phyloP scores from a whole-genome alignment of 345 rosid genomes.

The Syzygium oleosum region DNA sequence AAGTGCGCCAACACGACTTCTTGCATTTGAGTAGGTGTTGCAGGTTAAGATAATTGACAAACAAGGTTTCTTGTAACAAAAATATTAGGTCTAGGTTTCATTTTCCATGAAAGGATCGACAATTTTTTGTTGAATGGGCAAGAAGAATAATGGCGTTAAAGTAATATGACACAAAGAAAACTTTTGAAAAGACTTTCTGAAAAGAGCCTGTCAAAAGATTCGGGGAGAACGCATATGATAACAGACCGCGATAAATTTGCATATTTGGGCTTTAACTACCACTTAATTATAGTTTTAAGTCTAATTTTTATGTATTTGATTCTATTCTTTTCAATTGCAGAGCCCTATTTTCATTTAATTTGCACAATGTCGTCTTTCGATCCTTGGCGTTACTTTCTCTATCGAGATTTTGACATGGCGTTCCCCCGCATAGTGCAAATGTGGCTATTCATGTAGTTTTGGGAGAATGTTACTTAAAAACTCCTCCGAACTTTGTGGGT shows the following conservation, averaged over 20 bases:
- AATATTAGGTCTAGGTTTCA: neutral
- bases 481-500: neutral
- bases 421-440: neutral
- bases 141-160: neutral
- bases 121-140: neutral
- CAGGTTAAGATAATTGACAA: neutral
- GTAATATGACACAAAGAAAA: neutral
- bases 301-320: neutral
- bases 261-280: neutral
- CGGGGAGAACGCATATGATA: neutral
- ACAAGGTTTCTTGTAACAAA: neutral
- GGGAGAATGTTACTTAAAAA: neutral
- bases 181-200: neutral
- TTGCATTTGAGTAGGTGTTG: neutral
- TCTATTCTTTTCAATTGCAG: neutral
- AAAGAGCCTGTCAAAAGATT: neutral
- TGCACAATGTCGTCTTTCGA: no score
- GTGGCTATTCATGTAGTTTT: neutral
- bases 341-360: no score
- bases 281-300: neutral
- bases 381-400: neutral
- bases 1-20: neutral
- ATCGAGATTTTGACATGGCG: neutral
- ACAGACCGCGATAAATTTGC: neutral
- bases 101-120: neutral